Conservation (phyloP, 495 filamentous ascomycete species). For the Penicillium bialowiezense region DNA sequence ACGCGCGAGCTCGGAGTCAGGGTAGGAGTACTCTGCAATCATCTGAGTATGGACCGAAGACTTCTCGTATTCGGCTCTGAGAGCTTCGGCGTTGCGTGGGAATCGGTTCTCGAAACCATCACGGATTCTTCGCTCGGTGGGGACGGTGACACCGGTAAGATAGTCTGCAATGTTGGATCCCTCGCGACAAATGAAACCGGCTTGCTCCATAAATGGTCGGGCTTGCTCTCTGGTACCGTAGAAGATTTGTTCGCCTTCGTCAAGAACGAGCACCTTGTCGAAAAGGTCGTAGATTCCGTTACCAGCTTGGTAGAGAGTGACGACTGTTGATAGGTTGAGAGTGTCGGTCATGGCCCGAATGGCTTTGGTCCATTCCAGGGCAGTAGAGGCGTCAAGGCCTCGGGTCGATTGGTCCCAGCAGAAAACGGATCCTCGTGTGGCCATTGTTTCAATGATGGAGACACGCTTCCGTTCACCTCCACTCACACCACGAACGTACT, state of each 20-base stretch:
- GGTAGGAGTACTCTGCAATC: conserved; percentile 50
- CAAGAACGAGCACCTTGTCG: conserved; percentile 68
- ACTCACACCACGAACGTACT: conserved; percentile 76
- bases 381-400: conserved; percentile 60
- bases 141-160: conserved; percentile 69
- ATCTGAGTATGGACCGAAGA: conserved; percentile 33
- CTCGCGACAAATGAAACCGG: conserved; percentile 63
- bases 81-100: conserved; percentile 42
- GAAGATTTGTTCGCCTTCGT: conserved; percentile 61
- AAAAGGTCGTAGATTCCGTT: conserved; percentile 61
- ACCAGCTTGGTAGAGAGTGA: conserved; percentile 60
- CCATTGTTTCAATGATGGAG: conserved; percentile 63
- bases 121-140: conserved; percentile 58
- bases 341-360: conserved; percentile 47
- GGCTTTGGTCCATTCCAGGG: conserved; percentile 52
- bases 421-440: conserved; percentile 57
- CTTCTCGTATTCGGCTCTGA: conserved; percentile 39
- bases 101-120: conserved; percentile 49
- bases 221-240: conserved; percentile 58
- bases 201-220: conserved; percentile 61
- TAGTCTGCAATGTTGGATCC: conserved; percentile 69
- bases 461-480: conserved; percentile 80
- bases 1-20: conserved; percentile 38
- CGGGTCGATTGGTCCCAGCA: conserved; percentile 63
- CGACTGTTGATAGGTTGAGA: conserved; percentile 43